These are phyloP conservation scores for Apiospora arundinis DNA, from an alignment of 2,329 filamentous ascomycete species.

Conservation along the genomic window DNA sequence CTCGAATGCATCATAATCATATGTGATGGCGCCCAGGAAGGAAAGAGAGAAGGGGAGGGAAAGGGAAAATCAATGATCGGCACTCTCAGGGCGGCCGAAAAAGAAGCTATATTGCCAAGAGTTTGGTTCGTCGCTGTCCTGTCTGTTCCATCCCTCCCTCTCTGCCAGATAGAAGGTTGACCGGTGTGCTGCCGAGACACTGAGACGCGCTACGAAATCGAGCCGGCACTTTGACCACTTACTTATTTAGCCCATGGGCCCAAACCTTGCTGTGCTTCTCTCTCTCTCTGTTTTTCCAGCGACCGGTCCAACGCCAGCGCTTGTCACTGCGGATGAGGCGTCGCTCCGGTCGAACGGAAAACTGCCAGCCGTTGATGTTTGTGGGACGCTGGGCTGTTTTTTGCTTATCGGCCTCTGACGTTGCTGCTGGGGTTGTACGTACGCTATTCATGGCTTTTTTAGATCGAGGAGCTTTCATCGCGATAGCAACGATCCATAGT, in stretches of 20 bases:
- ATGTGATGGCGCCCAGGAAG: background rate
- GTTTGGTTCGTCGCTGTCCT: background rate
- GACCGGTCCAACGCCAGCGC: background rate
- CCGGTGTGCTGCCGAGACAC: slow-evolving; percentile 3
- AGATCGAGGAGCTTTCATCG: too few species aligned
- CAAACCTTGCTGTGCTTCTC: background rate
- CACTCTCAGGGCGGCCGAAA: background rate
- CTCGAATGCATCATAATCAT: background rate
- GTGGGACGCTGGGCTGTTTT: background rate
- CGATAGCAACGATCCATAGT: too few species aligned
- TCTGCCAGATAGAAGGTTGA: background rate
- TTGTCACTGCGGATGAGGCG: background rate
- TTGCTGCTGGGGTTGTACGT: background rate
- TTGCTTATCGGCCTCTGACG: background rate
- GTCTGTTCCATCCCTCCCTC: background rate
- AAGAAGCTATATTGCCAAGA: slow-evolving; percentile 15
- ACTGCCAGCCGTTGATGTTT: background rate
- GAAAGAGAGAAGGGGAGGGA: background rate
- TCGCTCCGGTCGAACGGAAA: background rate
- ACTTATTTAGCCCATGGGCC: background rate
- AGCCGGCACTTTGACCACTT: background rate
- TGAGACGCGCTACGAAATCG: background rate
- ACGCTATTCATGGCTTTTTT: background rate
- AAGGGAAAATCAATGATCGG: background rate
- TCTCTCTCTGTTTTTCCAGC: background rate